Evolutionary conservation across 2,329 filamentous ascomycete genomes (phyloP).

Genomic region (Fusarium sterilihyphosum): DNA sequence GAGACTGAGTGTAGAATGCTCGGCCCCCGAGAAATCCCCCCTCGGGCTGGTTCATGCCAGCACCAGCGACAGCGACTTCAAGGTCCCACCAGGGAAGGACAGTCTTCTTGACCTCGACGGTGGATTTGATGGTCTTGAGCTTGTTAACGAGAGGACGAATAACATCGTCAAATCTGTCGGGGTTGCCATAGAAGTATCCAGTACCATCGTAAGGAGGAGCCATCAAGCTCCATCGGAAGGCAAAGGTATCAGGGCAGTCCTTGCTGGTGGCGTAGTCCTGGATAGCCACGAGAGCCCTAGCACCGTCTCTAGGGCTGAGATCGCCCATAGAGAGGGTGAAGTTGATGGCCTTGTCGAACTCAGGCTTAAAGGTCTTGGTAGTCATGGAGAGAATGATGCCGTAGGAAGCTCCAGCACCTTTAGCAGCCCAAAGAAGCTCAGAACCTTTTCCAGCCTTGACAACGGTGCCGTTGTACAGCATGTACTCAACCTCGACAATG

Average conservation of each 20-base stretch:
- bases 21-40: constrained; percentile 37
- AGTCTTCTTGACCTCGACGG: constrained; percentile 20
- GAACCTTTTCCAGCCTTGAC: constrained; percentile 32
- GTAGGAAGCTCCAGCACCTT: constrained; percentile 38
- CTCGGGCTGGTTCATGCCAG: constrained; percentile 34
- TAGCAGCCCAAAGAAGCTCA: constrained; percentile 39
- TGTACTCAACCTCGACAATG: constrained; percentile 35
- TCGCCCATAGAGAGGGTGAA: constrained; percentile 35
- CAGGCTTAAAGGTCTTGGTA: constrained; percentile 37
- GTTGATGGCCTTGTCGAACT: constrained; percentile 34
- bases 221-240: constrained; percentile 36
- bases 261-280: constrained; percentile 32
- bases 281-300: constrained; percentile 35
- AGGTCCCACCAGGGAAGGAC: constrained; percentile 39
- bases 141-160: constrained; percentile 23
- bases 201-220: constrained; percentile 20
- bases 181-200: constrained; percentile 43
- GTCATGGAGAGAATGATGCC: constrained; percentile 39
- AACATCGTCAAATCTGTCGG: constrained; percentile 26
- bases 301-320: constrained; percentile 16
- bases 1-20: constrained; percentile 36
- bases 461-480: constrained; percentile 41
- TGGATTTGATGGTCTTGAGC: constrained; percentile 22
- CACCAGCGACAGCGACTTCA: constrained; percentile 29
- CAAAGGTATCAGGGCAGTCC: constrained; percentile 34